Percentiles rank a stretch among this genome's conserved stretches.
Conservation (phyloP, 2,329 filamentous ascomycete species). For the Bisporella sp. region DNA sequence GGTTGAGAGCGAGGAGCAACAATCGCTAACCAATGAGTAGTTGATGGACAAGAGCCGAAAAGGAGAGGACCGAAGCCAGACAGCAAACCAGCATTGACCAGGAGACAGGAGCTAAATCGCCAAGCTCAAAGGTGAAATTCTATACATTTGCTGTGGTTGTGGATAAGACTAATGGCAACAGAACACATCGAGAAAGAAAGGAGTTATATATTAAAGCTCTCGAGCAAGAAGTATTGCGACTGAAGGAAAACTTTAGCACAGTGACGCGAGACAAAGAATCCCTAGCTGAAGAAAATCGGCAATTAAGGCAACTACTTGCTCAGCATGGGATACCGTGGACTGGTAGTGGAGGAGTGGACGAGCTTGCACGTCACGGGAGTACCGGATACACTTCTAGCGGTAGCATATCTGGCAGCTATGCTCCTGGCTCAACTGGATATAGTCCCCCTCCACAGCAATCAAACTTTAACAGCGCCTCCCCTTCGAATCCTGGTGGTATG, state of each 20-base stretch:
- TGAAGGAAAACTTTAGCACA: slow-evolving; percentile 78
- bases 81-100: slow-evolving; percentile 86
- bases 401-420: slow-evolving; percentile 59
- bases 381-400: slow-evolving; percentile 43
- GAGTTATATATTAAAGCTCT: slow-evolving; percentile 92
- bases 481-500: slow-evolving; percentile 1
- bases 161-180: slow-evolving; percentile 31
- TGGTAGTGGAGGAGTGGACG: slow-evolving; percentile 24
- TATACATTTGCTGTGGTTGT: neutral
- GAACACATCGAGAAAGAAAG: slow-evolving; percentile 94
- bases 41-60: slow-evolving; percentile 81
- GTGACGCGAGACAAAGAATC: slow-evolving; percentile 70
- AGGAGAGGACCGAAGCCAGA: slow-evolving; percentile 92
- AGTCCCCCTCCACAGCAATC: slow-evolving; percentile 22
- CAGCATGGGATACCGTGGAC: slow-evolving; percentile 43
- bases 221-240: slow-evolving; percentile 81
- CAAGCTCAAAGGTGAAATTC: slow-evolving; percentile 79
- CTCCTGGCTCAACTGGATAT: slow-evolving; percentile 31
- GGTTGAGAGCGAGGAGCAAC: too few species aligned
- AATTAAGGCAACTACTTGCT: slow-evolving; percentile 53
- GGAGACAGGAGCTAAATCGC: slow-evolving; percentile 87
- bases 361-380: slow-evolving; percentile 35
- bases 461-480: slow-evolving; percentile 12
- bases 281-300: slow-evolving; percentile 70
- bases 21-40: slow-evolving; percentile 8